Evolutionary conservation across 805 yeast species (phyloP).

Genomic region (Candida ortonii): DNA sequence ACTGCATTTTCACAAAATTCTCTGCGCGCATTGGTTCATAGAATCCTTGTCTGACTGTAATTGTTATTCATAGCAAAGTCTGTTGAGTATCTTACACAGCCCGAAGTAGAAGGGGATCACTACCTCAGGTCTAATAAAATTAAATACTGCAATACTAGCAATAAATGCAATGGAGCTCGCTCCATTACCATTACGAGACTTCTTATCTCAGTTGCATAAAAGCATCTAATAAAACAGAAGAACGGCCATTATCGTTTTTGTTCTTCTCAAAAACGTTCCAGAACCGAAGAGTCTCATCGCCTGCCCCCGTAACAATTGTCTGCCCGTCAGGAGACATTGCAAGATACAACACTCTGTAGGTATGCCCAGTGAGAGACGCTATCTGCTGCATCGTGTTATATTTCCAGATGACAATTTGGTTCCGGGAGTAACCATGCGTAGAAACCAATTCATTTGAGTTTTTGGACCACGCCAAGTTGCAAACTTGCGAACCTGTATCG

Average conservation of each 20-base stretch:
- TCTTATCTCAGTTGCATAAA: constrained; percentile 65
- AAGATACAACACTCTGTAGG: constrained; percentile 84
- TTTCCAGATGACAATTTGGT: constrained; percentile 92
- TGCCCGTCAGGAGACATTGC: constrained; percentile 94
- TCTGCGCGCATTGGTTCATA: no score
- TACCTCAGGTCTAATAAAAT: no score
- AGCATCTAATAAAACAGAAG: constrained; percentile 68
- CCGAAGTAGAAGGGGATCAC: no score
- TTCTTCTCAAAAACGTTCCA: constrained; percentile 92
- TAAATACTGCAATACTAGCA: constrained; percentile 41
- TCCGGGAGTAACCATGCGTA: constrained; percentile 90
- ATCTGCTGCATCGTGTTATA: constrained; percentile 90
- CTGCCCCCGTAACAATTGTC: constrained; percentile 96
- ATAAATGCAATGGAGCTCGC: constrained; percentile 23
- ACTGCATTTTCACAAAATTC: no score
- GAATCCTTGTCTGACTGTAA: no score
- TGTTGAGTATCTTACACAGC: no score
- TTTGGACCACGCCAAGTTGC: constrained; percentile 90
- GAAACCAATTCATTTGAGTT: constrained; percentile 91
- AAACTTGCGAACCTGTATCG: constrained; percentile 96
- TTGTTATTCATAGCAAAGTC: no score
- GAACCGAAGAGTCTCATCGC: constrained; percentile 92
- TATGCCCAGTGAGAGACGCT: constrained; percentile 91
- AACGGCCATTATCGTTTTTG: constrained; percentile 53
- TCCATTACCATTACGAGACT: constrained; percentile 8